These are phyloP conservation scores for Ceratocystis colombiana DNA, from an alignment of 2,329 filamentous ascomycete species.

Conservation along the genomic window DNA sequence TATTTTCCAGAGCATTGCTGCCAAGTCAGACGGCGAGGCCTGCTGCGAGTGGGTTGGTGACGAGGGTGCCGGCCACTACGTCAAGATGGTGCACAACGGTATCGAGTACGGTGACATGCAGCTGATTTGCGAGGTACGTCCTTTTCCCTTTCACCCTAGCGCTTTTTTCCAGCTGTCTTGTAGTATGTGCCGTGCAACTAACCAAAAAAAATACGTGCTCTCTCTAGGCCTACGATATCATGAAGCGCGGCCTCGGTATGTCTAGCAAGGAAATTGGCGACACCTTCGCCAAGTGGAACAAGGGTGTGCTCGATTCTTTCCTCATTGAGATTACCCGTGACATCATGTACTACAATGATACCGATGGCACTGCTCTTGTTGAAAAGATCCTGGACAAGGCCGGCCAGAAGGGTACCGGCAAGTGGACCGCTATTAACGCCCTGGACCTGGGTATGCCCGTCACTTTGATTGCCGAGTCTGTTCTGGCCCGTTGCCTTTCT, in stretches of 20 bases:
- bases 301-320: constrained; percentile 96
- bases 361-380: constrained; percentile 78
- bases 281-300: constrained; percentile 93
- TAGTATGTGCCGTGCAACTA: too few species aligned
- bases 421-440: constrained; percentile 99
- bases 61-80: constrained; percentile 98
- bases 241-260: constrained; percentile 94
- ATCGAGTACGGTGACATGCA: constrained; percentile 99
- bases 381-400: constrained; percentile 99
- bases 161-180: background rate
- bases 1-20: constrained; percentile 93
- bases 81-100: constrained; percentile 99
- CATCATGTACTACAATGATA: constrained; percentile 97
- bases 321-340: constrained; percentile 98
- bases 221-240: constrained; percentile 87
- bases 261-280: constrained; percentile 91
- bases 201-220: background rate
- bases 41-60: constrained; percentile 99
- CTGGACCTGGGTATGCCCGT: constrained; percentile 98
- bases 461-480: constrained; percentile 92
- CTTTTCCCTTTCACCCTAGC: background rate
- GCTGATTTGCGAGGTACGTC: constrained; percentile 84
- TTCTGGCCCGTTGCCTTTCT: constrained; percentile 88
- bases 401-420: constrained; percentile 98
- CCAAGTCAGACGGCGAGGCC: constrained; percentile 92